phyloP scores from a whole-genome alignment of 192 early-diverging fungal species.

The Rhizoclosmatium sp. region DNA sequence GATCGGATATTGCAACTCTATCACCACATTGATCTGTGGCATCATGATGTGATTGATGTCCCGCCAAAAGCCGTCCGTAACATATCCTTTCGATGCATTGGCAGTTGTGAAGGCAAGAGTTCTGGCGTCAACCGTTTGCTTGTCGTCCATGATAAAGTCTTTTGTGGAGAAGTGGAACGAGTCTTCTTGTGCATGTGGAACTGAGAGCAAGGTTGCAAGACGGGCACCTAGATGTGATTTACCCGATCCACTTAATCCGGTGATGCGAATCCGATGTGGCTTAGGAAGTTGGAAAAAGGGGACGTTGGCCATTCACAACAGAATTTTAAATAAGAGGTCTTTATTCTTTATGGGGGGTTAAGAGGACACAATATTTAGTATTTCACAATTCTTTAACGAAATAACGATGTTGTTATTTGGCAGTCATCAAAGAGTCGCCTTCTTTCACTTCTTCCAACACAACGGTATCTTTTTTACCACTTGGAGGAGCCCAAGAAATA shows the following conservation, averaged over 20 bases:
- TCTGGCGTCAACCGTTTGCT: constrained; percentile 2
- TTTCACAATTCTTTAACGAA: too few species aligned
- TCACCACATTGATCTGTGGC: constrained; percentile 38
- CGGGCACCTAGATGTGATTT: constrained; percentile 32
- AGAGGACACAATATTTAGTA: too few species aligned
- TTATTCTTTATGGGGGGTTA: too few species aligned
- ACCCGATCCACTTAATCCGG: constrained; percentile 31
- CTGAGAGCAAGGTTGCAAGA: not conserved
- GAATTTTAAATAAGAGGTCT: too few species aligned
- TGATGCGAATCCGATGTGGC: constrained; percentile 38
- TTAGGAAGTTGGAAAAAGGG: not conserved
- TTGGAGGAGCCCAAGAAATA: too few species aligned
- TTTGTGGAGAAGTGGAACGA: constrained; percentile 27
- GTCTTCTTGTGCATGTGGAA: constrained; percentile 43
- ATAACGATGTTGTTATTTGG: too few species aligned
- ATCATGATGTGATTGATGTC: constrained; percentile 28
- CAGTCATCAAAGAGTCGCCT: too few species aligned
- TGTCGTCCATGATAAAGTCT: constrained; percentile 21
- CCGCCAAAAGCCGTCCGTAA: constrained; percentile 42
- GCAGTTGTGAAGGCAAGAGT: not conserved
- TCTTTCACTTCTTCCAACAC: too few species aligned
- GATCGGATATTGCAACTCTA: constrained; percentile 37
- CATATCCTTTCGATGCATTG: constrained; percentile 9
- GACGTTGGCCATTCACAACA: too few species aligned
- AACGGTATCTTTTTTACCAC: too few species aligned